A percentile compares a stretch with the other conserved stretches of the same genome.
phyloP scores from a whole-genome alignment of 306 rosid species.

The Oemleria cerasiformis region DNA sequence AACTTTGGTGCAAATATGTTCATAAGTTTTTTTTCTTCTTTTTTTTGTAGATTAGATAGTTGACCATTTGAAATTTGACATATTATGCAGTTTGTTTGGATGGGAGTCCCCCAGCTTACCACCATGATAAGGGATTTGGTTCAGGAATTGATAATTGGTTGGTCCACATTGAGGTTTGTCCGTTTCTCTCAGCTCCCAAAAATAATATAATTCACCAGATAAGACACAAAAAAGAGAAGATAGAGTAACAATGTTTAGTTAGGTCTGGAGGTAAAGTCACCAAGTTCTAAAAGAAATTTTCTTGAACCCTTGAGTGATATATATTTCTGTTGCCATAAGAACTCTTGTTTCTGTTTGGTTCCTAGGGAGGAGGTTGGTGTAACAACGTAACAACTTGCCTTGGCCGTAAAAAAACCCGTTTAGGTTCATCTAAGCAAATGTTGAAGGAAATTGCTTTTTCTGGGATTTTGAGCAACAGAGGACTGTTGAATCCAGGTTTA shows the following conservation, averaged over 20 bases:
- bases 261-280: too few relatives aligned
- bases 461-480: constrained; percentile 56
- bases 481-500: constrained; percentile 73
- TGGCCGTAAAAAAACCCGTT: constrained; percentile 59
- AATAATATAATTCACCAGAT: neutral
- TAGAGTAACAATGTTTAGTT: neutral
- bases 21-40: neutral
- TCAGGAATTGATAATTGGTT: constrained; percentile 82
- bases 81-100: constrained; percentile 82
- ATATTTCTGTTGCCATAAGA: neutral
- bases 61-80: constrained; percentile 15
- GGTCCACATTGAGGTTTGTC: constrained; percentile 76
- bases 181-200: constrained; percentile 20
- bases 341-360: constrained; percentile 9
- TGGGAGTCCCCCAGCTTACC: constrained; percentile 96
- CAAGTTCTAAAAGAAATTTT: too few relatives aligned
- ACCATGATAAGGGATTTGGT: constrained; percentile 67
- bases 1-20: constrained; percentile 1
- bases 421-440: constrained; percentile 86
- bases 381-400: constrained; percentile 83
- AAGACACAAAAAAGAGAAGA: neutral
- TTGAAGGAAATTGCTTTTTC: constrained; percentile 59
- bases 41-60: too few relatives aligned
- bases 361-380: constrained; percentile 99
- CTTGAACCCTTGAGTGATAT: too few relatives aligned